Evolutionary conservation across 2,329 filamentous ascomycete species (phyloP), one percentile per base, ranked within the genome.

Genomic region (Colletotrichum chlorophyti): DNA sequence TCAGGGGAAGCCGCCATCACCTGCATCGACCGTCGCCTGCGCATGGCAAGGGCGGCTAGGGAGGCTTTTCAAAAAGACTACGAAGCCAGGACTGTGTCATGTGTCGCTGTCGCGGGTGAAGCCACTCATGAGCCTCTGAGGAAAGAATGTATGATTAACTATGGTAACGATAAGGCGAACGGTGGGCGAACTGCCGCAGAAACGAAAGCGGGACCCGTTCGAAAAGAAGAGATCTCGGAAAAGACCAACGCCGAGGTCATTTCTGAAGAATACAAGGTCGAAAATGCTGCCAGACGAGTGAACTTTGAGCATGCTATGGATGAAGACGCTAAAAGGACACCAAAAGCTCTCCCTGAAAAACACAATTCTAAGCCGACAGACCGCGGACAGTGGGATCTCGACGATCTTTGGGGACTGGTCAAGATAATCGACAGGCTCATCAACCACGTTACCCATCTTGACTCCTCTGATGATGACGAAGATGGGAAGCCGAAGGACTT

Each of bases 1-100:
- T 49, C 49, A 32, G 47, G 54, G 54, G 10, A 23, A 7, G 50
- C 47, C 29, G 49, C 54, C 6, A 24, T 58, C 5, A 17, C 49
- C 27, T 58, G 54, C 29, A 42, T 58, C 23, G 54, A 58, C 10
- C 49, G 49, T 23, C 54, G 54, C 5, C 41, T 53, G 7, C 34
- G 15, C 27, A 24, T 21, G 9, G 37, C 24, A 14, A 51, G 32
- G 19, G n/a, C 27, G 2, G 48, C 48, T 9, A 29, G 37, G 9
- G 12, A 12, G 27, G 41, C 53, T 8, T 52, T 52, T 21, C 31
- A 57, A 4, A 11, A 6, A 17, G 53, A 57, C 38, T 45, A 37
- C n/a, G 37, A 15, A 9, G 9, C 27, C 38, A 38, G 32, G 12
- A 11, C 23, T 23, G 34, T 53, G 1, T 29, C 19, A 0, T 9